Conservation (phyloP, 140 eudicot genomes). For the Ambrosia hybrid region DNA sequence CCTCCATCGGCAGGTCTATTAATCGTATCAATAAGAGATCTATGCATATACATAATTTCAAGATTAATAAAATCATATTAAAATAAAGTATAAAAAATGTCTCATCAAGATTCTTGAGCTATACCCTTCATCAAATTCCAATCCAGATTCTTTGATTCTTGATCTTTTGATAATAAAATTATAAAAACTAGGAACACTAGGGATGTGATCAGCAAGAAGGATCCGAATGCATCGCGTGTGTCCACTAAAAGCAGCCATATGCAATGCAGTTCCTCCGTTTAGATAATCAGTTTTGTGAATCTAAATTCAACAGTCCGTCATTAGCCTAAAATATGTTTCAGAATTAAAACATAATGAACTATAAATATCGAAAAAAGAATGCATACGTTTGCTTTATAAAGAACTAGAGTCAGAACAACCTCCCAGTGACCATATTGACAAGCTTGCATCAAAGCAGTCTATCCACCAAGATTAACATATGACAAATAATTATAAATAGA, state of each 20-base stretch:
- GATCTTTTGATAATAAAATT: slow-evolving; percentile 43
- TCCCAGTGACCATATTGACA: slow-evolving; percentile 99
- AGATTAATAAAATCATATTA: slow-evolving; percentile 7
- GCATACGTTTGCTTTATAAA: slow-evolving; percentile 33
- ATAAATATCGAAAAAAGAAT: not conserved
- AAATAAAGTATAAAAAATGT: not conserved
- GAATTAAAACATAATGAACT: not conserved
- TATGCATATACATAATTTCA: slow-evolving; percentile 20
- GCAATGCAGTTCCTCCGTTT: slow-evolving; percentile 61
- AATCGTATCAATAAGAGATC: slow-evolving; percentile 66
- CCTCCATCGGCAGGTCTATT: slow-evolving; percentile 89
- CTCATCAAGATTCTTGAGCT: slow-evolving; percentile 1
- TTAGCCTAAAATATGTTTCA: slow-evolving; percentile 17
- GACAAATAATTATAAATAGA: too few species aligned
- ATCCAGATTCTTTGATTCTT: slow-evolving; percentile 41
- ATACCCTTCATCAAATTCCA: slow-evolving; percentile 65
- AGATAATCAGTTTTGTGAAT: slow-evolving; percentile 87
- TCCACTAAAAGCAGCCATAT: slow-evolving; percentile 40
- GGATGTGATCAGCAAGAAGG: slow-evolving; percentile 38
- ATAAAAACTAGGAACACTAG: slow-evolving; percentile 42
- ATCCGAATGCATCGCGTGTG: slow-evolving; percentile 41
- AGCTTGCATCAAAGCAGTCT: slow-evolving; percentile 99
- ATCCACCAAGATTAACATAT: not conserved
- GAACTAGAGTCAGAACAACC: slow-evolving; percentile 43
- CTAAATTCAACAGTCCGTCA: slow-evolving; percentile 35